Base-by-base conservation (phyloP, 2,329 filamentous ascomycete species). In the Microsporum ferrugineum region DNA sequence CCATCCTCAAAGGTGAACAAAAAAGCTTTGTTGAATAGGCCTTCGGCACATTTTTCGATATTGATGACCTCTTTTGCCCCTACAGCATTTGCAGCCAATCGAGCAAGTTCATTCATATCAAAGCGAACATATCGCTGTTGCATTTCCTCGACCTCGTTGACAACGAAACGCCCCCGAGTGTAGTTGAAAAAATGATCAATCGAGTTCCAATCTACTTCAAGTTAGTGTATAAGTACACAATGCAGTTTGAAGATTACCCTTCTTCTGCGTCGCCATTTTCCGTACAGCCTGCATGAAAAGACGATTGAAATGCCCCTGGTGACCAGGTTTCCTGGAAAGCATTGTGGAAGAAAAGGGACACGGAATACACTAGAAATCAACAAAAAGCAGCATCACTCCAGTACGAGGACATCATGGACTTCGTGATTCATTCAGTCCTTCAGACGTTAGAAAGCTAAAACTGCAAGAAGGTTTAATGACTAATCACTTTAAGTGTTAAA, bases 1-100 rank as follows among this genome's bases (percentile, higher is more conserved):
- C 69, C 63, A 72, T 70, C 68, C 41, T 69, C 65, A 66, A 70
- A 69, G 17, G 65, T 68, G 62, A 76, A 63, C 2, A 71, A 60
- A 55, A 75, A 73, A 17, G 71, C 72, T 69, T 74, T 65, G 62
- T 71, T 74, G 61, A 68, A 67, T 27, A 70, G 62, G 1, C 72
- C 72, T 63, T 74, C 72, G 3, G 64, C 53, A 29, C 68, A 70
- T 64, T 73, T 73, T 29, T 58, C 67, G 31, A 76, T 71, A 23
- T 67, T 68, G 17, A 69, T 62, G 64, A 71, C 73, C 3, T 58
- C 62, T 47, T 65, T 60, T 10, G 71, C 70, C 27, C 69, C 69
- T 38, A 70, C 62, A 47, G 65, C 66, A 49, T 67, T 59, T 57
- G 68, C 69, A 17, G 71, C 72, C 43, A 71, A 62, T 29, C 65